Base-by-base conservation (phyloP, 306 rosid genomes). In the Dryas octopetala region DNA sequence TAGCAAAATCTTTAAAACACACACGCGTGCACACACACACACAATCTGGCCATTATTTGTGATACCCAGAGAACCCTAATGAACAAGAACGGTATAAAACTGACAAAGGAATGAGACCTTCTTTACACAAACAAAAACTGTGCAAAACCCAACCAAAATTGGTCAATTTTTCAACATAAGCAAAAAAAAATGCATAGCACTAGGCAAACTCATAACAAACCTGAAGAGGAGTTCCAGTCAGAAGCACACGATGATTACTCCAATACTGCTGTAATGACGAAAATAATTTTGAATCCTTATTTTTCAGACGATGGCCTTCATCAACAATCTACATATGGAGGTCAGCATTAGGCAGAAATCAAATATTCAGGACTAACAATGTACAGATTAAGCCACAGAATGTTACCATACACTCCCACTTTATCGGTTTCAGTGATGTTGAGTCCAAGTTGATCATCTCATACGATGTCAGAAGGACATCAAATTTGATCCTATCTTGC, bases 161-260 rank as follows among this genome's bases (percentile, higher is more conserved):
- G 15, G 6, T 45, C 44, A 19, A 44, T 17, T 61, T 55, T 43
- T 12, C 26, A 76, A 71, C 13, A 9, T 51, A 65, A 80, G 38
- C 26, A 57, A 62, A 48, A 66, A 46, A 51, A 81, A 71, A 70
- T 40, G 68, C 14, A 63, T 48, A 78, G 63, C 8, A 51, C 4
- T 57, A 76, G 74, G 68, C 74, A 81, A 68, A 72, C 65, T 68
- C 68, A 68, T 51, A 79, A 79, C 79, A 73, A 74, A 95, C 99
- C 99, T 95, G 99, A 78, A 96, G 98, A 71, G 99, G 99, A 86
- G 99, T 96, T 81, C 99, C 99, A 45, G 99, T 96, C 90, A 96
- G 83, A 83, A 96, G 97, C 69, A 88, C 87, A 13, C 97, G 98
- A 83, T 90, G 99, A 70, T 85, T 84, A 82, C 84, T 88, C 48